A percentile compares a stretch with the other conserved stretches of the same genome.
Conservation (phyloP, 805 yeast genomes). For the Hanseniaspora vineae region DNA sequence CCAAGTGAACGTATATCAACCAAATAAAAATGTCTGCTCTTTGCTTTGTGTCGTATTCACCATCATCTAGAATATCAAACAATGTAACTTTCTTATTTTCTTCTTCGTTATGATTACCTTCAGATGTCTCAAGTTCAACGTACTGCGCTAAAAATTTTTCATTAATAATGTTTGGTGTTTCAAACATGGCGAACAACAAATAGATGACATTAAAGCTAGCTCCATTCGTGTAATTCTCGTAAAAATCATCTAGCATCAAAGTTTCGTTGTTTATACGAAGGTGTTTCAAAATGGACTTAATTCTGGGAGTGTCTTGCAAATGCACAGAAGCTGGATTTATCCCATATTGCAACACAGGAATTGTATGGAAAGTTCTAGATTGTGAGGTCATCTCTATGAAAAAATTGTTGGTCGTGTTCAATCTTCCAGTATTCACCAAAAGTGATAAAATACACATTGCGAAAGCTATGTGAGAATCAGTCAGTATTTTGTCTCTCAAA, state of each 20-base stretch:
- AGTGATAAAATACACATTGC: conserved; percentile 73
- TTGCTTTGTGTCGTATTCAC: conserved; percentile 44
- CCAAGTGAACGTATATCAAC: conserved; percentile 71
- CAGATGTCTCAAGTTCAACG: conserved; percentile 3
- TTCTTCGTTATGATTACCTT: conserved; percentile 9
- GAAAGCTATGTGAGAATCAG: conserved; percentile 48
- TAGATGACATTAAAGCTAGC: conserved; percentile 53
- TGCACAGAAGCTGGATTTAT: conserved; percentile 42
- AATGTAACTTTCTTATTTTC: conserved; percentile 30
- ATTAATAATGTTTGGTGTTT: conserved; percentile 43
- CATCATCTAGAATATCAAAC: conserved; percentile 61
- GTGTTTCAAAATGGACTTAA: conserved; percentile 70
- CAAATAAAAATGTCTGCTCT: conserved; percentile 69
- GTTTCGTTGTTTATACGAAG: conserved; percentile 20
- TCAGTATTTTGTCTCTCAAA: conserved; percentile 59
- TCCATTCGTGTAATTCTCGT: conserved; percentile 30
- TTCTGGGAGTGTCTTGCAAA: conserved; percentile 87
- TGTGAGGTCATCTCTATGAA: conserved; percentile 94
- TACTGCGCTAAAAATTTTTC: conserved; percentile 16
- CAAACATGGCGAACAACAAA: conserved; percentile 59
- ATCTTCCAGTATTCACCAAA: conserved; percentile 80
- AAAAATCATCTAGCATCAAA: conserved; percentile 48
- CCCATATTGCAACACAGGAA: conserved; percentile 66
- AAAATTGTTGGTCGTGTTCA: conserved; percentile 90
- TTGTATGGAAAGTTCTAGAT: conserved; percentile 83